phyloP scores from a whole-genome alignment of 148 eudicot genomes.

The Rhododendron vialii region DNA sequence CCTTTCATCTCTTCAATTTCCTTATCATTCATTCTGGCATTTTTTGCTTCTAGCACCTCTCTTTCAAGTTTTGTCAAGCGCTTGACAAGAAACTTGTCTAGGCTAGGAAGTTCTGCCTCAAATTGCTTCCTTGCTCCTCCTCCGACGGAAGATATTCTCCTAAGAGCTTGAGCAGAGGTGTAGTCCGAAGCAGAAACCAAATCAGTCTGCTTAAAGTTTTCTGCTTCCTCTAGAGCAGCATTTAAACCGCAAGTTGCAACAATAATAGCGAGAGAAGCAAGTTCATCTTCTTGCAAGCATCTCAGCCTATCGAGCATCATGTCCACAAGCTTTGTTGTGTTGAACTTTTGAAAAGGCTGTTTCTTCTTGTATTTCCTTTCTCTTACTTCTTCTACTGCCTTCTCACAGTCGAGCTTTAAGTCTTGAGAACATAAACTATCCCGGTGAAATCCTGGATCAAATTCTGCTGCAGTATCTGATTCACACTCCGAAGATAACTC shows the following conservation, averaged over 20 bases:
- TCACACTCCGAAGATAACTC: conserved; percentile 45
- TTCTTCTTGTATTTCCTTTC: conserved; percentile 33
- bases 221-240: conserved; percentile 71
- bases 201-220: conserved; percentile 20
- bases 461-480: conserved; percentile 47
- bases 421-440: conserved; percentile 24
- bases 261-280: conserved; percentile 85
- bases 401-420: background rate
- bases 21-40: conserved; percentile 43
- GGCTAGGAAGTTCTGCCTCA: conserved; percentile 59
- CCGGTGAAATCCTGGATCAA: conserved; percentile 26
- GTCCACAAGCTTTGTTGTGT: conserved; percentile 48
- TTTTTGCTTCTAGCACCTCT: conserved; percentile 76
- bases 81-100: conserved; percentile 77
- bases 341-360: conserved; percentile 41
- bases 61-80: conserved; percentile 73
- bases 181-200: conserved; percentile 10
- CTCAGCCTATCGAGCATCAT: conserved; percentile 80
- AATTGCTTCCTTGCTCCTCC: conserved; percentile 31
- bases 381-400: conserved; percentile 9
- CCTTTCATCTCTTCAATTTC: conserved; percentile 4
- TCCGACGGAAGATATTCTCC: conserved; percentile 14
- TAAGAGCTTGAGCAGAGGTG: conserved; percentile 14
- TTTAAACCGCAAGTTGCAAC: conserved; percentile 91
- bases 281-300: conserved; percentile 78